phyloP scores from a whole-genome alignment of 768 basidiomycete species.

The Boletus sp. region DNA sequence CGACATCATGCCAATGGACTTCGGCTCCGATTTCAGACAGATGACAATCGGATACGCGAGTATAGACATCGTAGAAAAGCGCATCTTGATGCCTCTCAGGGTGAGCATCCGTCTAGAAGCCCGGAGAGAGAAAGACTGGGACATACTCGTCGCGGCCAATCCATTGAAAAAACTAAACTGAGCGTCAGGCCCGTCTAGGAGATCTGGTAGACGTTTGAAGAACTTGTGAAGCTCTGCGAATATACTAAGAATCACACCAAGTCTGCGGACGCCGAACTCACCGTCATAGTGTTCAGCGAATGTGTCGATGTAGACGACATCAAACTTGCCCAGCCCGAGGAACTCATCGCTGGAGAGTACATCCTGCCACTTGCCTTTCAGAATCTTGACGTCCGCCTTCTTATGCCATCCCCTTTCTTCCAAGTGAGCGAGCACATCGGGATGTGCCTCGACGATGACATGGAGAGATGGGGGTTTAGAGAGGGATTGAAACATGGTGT shows the following conservation, averaged over 20 bases:
- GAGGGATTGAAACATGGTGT: constrained; percentile 71
- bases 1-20: constrained; percentile 79
- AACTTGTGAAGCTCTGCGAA: constrained; percentile 65
- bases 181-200: constrained; percentile 72
- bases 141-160: constrained; percentile 87
- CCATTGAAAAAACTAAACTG: constrained; percentile 96
- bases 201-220: constrained; percentile 74
- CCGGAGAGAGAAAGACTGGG: background rate
- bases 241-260: background rate
- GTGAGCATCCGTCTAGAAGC: background rate
- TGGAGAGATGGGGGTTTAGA: constrained; percentile 62
- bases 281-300: constrained; percentile 85
- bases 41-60: constrained; percentile 79
- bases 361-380: constrained; percentile 96
- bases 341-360: constrained; percentile 60
- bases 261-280: constrained; percentile 20
- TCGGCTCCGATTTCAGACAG: constrained; percentile 77
- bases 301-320: constrained; percentile 88
- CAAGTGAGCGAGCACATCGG: constrained; percentile 85
- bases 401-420: constrained; percentile 72
- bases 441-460: constrained; percentile 92
- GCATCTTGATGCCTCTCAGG: constrained; percentile 50
- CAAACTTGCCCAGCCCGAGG: constrained; percentile 70
- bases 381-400: constrained; percentile 69
- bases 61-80: constrained; percentile 89